A percentile compares a stretch with the other conserved stretches of the same genome.
Evolutionary conservation across 2,329 filamentous ascomycete species (phyloP).

Genomic region (Bipolaris gigantea): DNA sequence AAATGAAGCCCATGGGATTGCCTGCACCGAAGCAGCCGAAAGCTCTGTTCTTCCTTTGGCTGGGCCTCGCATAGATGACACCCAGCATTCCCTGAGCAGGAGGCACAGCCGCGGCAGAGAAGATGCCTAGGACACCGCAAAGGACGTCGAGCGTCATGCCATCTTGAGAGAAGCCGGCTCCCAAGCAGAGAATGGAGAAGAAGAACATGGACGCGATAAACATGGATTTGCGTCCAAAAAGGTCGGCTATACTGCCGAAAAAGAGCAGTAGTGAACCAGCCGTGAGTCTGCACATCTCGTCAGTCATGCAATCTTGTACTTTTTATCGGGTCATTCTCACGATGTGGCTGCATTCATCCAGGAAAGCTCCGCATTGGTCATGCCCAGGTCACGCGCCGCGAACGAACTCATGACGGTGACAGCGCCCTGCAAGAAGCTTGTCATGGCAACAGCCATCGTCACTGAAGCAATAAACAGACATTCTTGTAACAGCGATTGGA

Average conservation of each 20-base stretch:
- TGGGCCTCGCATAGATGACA: slow-evolving; percentile 63
- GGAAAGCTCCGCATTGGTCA: slow-evolving; percentile 67
- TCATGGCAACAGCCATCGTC: slow-evolving; percentile 67
- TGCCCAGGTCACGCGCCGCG: slow-evolving; percentile 61
- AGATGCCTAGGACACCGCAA: slow-evolving; percentile 66
- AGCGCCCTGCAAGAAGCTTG: slow-evolving; percentile 61
- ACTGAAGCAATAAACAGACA: slow-evolving; percentile 66
- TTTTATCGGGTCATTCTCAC: slow-evolving; percentile 36
- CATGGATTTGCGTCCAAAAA: slow-evolving; percentile 65
- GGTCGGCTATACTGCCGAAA: slow-evolving; percentile 66
- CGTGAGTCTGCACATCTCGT: slow-evolving; percentile 51
- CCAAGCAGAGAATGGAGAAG: slow-evolving; percentile 60
- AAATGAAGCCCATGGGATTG: slow-evolving; percentile 60
- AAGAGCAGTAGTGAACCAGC: slow-evolving; percentile 67
- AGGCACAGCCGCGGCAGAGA: slow-evolving; percentile 64
- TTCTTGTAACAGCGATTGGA: slow-evolving; percentile 65
- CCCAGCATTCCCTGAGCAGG: slow-evolving; percentile 67
- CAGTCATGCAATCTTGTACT: not conserved
- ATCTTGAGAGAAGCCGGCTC: slow-evolving; percentile 62
- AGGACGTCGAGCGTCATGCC: slow-evolving; percentile 64
- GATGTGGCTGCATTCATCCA: slow-evolving; percentile 68
- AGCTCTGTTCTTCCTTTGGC: slow-evolving; percentile 63
- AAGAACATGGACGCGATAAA: slow-evolving; percentile 63
- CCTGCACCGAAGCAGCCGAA: slow-evolving; percentile 66
- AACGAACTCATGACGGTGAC: slow-evolving; percentile 65